These are phyloP conservation scores for Schizochytrium sp. DNA, from an alignment of 108 stramenopile species.

Conservation along the genomic window DNA sequence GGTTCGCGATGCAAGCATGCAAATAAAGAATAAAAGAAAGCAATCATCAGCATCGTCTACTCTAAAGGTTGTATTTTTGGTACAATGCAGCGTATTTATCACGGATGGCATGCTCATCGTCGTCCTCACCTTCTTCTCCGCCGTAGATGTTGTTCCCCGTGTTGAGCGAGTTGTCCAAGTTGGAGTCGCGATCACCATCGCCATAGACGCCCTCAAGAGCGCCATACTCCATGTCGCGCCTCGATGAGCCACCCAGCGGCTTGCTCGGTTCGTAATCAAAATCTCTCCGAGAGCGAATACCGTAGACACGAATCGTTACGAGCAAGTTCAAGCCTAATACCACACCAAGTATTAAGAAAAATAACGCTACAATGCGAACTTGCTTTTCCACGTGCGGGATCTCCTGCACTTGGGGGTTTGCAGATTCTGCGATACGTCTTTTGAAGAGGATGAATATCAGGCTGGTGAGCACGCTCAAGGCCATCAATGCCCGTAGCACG, in stretches of 20 bases:
- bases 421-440: not conserved
- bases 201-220: slow-evolving; percentile 26
- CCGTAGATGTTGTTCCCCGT: not conserved
- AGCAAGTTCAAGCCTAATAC: not conserved
- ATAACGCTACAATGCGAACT: not conserved
- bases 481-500: slow-evolving; percentile 13
- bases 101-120: slow-evolving; percentile 39
- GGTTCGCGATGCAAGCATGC: not conserved
- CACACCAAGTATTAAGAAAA: not conserved
- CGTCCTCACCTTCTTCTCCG: not conserved
- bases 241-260: not conserved
- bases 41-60: not conserved
- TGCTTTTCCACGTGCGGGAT: not conserved
- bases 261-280: not conserved
- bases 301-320: slow-evolving; percentile 1
- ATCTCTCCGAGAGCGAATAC: not conserved
- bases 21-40: not conserved
- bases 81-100: slow-evolving; percentile 19
- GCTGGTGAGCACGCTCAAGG: not conserved
- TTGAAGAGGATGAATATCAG: slow-evolving; percentile 1
- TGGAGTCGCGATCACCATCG: not conserved
- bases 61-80: slow-evolving; percentile 13
- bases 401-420: not conserved
- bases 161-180: not conserved
- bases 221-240: slow-evolving; percentile 13